phyloP scores from a whole-genome alignment of 2,329 filamentous ascomycete genomes.

The Colletotrichum camelliae region DNA sequence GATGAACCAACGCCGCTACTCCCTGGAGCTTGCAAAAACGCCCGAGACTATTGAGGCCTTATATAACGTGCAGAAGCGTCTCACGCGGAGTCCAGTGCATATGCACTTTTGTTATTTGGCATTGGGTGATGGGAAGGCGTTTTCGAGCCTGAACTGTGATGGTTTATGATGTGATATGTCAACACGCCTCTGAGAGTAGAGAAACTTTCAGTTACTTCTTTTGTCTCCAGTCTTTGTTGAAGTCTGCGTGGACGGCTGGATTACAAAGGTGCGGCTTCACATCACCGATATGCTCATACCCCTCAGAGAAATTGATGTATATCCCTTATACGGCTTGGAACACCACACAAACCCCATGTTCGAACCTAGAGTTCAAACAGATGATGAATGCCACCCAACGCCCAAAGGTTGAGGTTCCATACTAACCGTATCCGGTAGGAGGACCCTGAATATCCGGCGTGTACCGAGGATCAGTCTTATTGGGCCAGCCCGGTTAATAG shows the following conservation, averaged over 20 bases:
- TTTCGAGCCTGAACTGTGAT: not conserved
- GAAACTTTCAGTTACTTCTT: not conserved
- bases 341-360: not conserved
- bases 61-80: not conserved
- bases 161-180: not conserved
- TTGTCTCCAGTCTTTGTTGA: not conserved
- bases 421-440: not conserved
- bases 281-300: not conserved
- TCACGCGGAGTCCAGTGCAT: not conserved
- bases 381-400: not conserved
- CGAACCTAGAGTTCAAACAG: not conserved
- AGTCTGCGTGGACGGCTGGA: not conserved
- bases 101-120: no score
- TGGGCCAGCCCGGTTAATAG: not conserved
- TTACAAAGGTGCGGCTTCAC: not conserved
- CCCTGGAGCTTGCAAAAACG: not conserved
- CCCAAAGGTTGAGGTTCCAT: not conserved
- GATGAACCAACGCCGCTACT: conserved; percentile 33
- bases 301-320: not conserved
- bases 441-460: not conserved
- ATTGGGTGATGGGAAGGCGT: not conserved
- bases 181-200: not conserved
- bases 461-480: not conserved
- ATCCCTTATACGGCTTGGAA: not conserved
- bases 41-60: not conserved